Percentiles rank a stretch among this genome's conserved stretches.
Evolutionary conservation across 345 rosid species (phyloP).

Genomic region (Hypericum perforatum): DNA sequence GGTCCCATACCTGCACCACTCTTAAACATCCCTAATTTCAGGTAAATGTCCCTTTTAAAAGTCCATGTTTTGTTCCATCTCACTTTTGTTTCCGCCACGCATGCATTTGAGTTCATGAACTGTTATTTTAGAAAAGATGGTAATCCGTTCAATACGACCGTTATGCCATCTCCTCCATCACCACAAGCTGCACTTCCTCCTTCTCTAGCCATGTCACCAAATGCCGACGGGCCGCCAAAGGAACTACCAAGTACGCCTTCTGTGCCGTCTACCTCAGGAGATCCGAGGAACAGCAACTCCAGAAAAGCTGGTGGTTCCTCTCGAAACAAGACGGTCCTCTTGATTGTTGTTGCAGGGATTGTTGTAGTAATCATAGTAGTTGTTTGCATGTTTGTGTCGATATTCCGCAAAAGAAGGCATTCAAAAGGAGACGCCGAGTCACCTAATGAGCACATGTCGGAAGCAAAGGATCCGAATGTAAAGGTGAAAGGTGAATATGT

Average conservation of each 20-base stretch:
- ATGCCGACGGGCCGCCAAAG: constrained; percentile 22
- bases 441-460: constrained; percentile 13
- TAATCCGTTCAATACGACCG: constrained; percentile 79
- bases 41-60: constrained; percentile 44
- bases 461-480: constrained; percentile 26
- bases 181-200: constrained; percentile 38
- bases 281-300: constrained; percentile 18
- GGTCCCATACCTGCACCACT: constrained; percentile 78
- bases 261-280: constrained; percentile 10
- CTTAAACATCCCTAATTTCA: constrained; percentile 56
- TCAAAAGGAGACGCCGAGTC: constrained; percentile 15
- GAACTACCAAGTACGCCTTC: constrained; percentile 11
- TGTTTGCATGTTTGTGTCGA: constrained; percentile 36
- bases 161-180: constrained; percentile 51
- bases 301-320: constrained; percentile 27
- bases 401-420: constrained; percentile 36
- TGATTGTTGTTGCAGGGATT: constrained; percentile 37
- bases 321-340: constrained; percentile 28
- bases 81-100: too few relatives aligned
- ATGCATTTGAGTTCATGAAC: too few relatives aligned
- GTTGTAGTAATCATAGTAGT: constrained; percentile 28
- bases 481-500: constrained; percentile 33
- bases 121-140: constrained; percentile 71
- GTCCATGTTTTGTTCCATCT: background rate
- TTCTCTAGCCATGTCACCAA: constrained; percentile 26